Conservation (phyloP, 1,284 basidiomycete genomes). For the Rhizoctonia solani region DNA sequence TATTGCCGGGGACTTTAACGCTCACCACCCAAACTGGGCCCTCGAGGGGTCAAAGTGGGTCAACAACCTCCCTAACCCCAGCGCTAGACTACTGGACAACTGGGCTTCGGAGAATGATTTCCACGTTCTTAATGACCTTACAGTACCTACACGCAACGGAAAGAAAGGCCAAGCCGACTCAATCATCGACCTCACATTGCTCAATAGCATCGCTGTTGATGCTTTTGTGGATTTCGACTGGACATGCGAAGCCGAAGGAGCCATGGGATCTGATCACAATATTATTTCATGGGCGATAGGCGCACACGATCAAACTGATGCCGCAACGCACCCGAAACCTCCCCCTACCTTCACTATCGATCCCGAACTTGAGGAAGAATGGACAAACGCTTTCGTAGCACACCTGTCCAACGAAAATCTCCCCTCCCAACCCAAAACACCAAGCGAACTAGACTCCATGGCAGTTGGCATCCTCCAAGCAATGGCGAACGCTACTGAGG, state of each 20-base stretch:
- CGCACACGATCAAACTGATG: background rate
- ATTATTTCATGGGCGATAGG: background rate
- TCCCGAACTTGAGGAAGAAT: background rate
- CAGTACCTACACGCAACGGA: background rate
- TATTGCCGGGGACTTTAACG: no score
- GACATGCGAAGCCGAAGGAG: no score
- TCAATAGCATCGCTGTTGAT: background rate
- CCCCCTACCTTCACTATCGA: background rate
- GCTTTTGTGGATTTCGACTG: background rate
- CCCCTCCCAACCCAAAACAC: no score
- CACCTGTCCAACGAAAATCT: no score
- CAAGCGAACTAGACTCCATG: no score
- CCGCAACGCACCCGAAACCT: background rate
- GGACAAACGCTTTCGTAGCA: no score
- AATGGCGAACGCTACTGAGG: no score
- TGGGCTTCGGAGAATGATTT: conserved; percentile 22
- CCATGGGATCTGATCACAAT: conserved; percentile 1
- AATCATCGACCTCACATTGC: conserved; percentile 17
- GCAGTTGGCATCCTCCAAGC: no score
- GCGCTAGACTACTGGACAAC: conserved; percentile 7
- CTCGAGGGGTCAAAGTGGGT: no score
- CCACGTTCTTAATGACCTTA: background rate
- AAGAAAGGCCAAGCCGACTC: background rate
- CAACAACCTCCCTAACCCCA: no score
- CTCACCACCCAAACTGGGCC: no score